Base-by-base conservation (phyloP, 176 grass and related monocot genomes). In the Puya raimondii region DNA sequence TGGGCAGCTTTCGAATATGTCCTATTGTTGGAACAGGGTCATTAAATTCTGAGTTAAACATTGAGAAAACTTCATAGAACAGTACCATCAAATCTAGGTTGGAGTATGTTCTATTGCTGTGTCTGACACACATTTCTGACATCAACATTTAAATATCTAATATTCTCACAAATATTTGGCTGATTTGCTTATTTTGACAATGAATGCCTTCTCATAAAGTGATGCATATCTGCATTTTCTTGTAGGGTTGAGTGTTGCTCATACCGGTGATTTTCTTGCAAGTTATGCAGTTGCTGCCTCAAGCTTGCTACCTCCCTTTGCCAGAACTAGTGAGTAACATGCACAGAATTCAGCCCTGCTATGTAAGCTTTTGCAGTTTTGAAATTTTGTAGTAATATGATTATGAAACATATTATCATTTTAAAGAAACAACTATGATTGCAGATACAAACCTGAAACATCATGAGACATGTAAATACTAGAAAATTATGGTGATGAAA, bases 251-350 rank as follows among this genome's bases (percentile, higher is more conserved):
- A 57, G 21, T 73, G 57, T 22, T 47, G 50, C n/a, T 51, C 69
- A 74, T 82, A 90, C 87, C 83, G 67, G 9, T 75, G 74, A 72
- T 77, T 70, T n/a, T 83, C 80, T 86, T 83, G 83, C 70, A 90
- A 86, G 80, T 86, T 90, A 53, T 72, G 54, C 47, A 90, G 71
- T 90, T 86, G 83, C 50, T 90, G 88, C 64, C 77, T 83, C 67
- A 90, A 83, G 67, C 83, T 80, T 70, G 23, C 49, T 78, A 70
- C 83, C 77, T 90, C 88, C 53, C 23, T 68, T 72, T 86, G 87
- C 83, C 87, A 90, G 12, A 90, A 49, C 87, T 90, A 80, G 56
- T 73, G 72, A 86, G 59, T 70, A 49, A 47, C 53, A 29, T 47
- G 49, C 16, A 63, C 12, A 69, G 50, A 42, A 13, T 22, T 77